Evolutionary conservation across 176 grass and related monocot species (phyloP), one percentile per base, ranked within the genome.

Genomic region (Cenchrus fungigraminus): DNA sequence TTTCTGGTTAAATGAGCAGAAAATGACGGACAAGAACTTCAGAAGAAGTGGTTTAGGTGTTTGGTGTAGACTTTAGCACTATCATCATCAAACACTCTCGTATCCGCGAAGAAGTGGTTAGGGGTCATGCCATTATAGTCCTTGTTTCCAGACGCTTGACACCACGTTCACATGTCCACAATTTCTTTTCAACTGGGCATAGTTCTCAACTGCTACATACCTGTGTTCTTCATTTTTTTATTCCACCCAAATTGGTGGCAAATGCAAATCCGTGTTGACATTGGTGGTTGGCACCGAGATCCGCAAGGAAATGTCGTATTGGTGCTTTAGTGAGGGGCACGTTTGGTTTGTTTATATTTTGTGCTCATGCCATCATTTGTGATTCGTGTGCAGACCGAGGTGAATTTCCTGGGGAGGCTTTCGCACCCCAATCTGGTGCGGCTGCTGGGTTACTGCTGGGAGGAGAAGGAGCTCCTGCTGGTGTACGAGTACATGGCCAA

Each of bases 401-500:
- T 92, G 83, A 83, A 92, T 52, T 92, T 92, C 73, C 90, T 95
- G 2, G 93, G 93, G 6, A 90, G 90, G 64, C 81, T 95, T 34
- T 74, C 77, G 11, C 93, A 95, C 71, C 93, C 93, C 65, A 92
- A 95, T 12, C 85, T 95, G 65, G 93, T 95, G 67, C 84, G 80
- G 68, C 86, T 95, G 58, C 45, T 95, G 46, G 93, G 93, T 9
- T 95, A 95, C 50, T 92, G 93, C 63, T 86, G 82, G 83, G 90
- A 95, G 84, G 88, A 90, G 6, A 84, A 79, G 50, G 90, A 95
- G 88, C 90, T 92, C 20, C 78, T 95, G 68, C 93, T 95, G 10
- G 93, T 92, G 56, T 95, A 95, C 79, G 91, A 95, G 74, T 82
- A 79, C 85, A 95, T 95, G 94, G 83, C 81, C 44, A 89, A 91